Conservation (phyloP, 345 rosid genomes). For the Ceriops zippeliana region DNA sequence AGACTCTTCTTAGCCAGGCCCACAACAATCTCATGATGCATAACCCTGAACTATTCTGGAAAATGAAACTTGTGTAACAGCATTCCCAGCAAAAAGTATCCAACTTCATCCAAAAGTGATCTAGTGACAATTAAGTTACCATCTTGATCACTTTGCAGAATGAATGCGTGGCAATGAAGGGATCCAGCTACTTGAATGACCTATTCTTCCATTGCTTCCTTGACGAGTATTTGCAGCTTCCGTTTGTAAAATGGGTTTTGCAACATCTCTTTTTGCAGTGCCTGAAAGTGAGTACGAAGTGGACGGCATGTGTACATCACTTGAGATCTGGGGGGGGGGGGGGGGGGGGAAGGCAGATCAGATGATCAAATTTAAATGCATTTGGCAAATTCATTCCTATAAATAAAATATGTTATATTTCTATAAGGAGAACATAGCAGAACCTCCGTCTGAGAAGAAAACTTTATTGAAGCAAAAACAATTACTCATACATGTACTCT, state of each 20-base stretch:
- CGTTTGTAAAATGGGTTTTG: constrained; percentile 43
- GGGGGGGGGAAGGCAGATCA: neutral
- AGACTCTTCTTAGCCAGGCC: constrained; percentile 32
- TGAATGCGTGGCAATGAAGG: constrained; percentile 67
- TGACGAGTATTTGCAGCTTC: constrained; percentile 57
- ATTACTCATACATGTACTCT: no score
- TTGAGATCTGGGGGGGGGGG: constrained; percentile 17
- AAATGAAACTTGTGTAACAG: constrained; percentile 20
- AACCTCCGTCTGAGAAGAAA: neutral
- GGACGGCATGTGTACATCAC: constrained; percentile 52
- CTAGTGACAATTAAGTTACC: constrained; percentile 29
- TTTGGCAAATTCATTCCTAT: neutral
- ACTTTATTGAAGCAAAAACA: neutral
- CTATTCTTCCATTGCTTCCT: constrained; percentile 47
- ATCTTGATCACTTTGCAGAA: constrained; percentile 53
- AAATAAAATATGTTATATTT: neutral
- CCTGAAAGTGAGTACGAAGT: constrained; percentile 57
- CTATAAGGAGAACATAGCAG: neutral
- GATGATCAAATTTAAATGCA: neutral
- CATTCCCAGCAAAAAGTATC: constrained; percentile 23
- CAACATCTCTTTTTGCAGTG: constrained; percentile 52
- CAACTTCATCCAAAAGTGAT: constrained; percentile 16
- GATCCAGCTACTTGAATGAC: constrained; percentile 68
- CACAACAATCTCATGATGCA: constrained; percentile 29
- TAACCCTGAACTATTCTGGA: constrained; percentile 20